A percentile compares a stretch with the other conserved stretches of the same genome.
Evolutionary conservation across 371 early-diverging fungal species (phyloP).

Genomic region (Apophysomyces trapeziformis): DNA sequence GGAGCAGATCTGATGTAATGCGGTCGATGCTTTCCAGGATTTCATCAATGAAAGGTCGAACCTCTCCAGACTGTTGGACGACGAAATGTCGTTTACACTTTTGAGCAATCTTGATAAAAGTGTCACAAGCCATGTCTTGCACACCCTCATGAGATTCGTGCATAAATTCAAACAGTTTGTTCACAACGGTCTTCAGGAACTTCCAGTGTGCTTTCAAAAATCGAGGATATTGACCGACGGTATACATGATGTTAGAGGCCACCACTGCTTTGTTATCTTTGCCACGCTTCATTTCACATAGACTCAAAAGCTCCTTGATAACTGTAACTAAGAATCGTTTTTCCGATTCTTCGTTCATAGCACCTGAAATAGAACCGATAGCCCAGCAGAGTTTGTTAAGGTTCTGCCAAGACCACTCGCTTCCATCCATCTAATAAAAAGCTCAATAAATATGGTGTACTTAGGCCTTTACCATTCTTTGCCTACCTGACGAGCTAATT

Average conservation of each 20-base stretch:
- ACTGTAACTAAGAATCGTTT: constrained; percentile 97
- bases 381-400: constrained; percentile 99
- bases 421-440: constrained; percentile 77
- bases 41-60: constrained; percentile 92
- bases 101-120: constrained; percentile 98
- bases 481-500: constrained; percentile 83
- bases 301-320: constrained; percentile 94
- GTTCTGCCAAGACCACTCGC: constrained; percentile 96
- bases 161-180: constrained; percentile 99
- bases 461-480: not conserved
- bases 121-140: constrained; percentile 99
- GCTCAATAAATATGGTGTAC: constrained; percentile 1
- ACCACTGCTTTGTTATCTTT: constrained; percentile 99
- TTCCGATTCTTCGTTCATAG: constrained; percentile 96
- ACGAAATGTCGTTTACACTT: constrained; percentile 97
- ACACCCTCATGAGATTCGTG: constrained; percentile 99
- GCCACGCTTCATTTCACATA: constrained; percentile 94
- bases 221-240: constrained; percentile 98
- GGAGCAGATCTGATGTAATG: constrained; percentile 87
- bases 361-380: constrained; percentile 97
- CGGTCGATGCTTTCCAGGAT: constrained; percentile 78
- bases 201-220: constrained; percentile 99
- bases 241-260: constrained; percentile 99
- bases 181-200: constrained; percentile 99
- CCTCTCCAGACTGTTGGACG: constrained; percentile 83